Evolutionary conservation across 202 grass and related monocot genomes (phyloP).

Genomic region (Panicum hallii): DNA sequence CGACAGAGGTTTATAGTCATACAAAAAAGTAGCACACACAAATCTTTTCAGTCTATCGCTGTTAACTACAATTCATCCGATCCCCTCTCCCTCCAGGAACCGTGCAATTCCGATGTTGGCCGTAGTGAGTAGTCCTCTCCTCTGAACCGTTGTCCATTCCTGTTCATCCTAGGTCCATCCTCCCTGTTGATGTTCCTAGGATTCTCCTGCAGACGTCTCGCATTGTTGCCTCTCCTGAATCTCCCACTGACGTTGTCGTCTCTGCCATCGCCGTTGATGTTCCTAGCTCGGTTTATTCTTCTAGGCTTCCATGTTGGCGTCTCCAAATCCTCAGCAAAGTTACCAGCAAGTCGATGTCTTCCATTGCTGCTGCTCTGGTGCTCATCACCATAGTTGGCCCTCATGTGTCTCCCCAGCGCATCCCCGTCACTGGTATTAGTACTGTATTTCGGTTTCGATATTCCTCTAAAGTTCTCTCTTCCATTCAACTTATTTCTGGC

Average conservation of each 20-base stretch:
- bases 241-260: neutral
- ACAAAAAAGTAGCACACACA: conserved; percentile 13
- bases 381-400: neutral
- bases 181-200: neutral
- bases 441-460: neutral
- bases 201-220: conserved; percentile 7
- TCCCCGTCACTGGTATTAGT: neutral
- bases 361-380: neutral
- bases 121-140: conserved; percentile 45
- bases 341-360: neutral
- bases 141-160: conserved; percentile 5
- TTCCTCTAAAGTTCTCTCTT: neutral
- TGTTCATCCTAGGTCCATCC: neutral
- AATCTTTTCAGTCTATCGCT: neutral
- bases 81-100: neutral
- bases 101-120: conserved; percentile 41
- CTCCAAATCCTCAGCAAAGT: conserved; percentile 37
- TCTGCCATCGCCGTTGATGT: neutral
- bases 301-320: conserved; percentile 57
- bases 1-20: neutral
- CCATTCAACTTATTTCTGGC: neutral
- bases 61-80: conserved; percentile 24
- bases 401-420: neutral
- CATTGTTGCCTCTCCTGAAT: conserved; percentile 33
- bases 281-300: conserved; percentile 32